Percentiles rank a stretch among this genome's conserved stretches.
phyloP scores from a whole-genome alignment of 2,329 filamentous ascomycete species.

The Graphilbum fragrans region DNA sequence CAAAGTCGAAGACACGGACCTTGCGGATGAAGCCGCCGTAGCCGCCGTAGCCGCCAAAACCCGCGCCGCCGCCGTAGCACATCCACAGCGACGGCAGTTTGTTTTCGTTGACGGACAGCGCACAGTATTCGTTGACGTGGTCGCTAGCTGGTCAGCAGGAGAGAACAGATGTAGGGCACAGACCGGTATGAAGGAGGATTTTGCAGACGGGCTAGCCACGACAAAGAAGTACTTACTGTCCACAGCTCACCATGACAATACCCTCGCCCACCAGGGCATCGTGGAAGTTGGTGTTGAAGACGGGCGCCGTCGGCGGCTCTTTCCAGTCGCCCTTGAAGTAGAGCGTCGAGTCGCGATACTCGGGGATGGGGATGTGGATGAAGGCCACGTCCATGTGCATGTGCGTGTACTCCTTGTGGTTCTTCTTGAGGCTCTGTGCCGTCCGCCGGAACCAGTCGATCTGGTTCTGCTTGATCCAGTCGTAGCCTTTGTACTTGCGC shows the following conservation, averaged over 20 bases:
- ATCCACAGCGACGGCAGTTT: slow-evolving; percentile 74
- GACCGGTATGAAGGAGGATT: not conserved
- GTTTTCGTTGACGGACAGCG: slow-evolving; percentile 46
- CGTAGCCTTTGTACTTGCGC: slow-evolving; percentile 78
- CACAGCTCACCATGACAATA: slow-evolving; percentile 77
- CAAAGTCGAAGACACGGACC: slow-evolving; percentile 81
- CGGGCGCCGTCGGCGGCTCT: slow-evolving; percentile 77
- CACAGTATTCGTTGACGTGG: slow-evolving; percentile 95
- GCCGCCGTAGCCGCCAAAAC: slow-evolving; percentile 90
- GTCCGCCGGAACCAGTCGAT: slow-evolving; percentile 90
- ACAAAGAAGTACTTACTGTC: slow-evolving; percentile 52
- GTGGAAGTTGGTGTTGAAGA: slow-evolving; percentile 85
- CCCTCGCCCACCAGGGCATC: slow-evolving; percentile 80
- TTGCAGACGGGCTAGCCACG: not conserved
- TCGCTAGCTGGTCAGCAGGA: slow-evolving; percentile 39
- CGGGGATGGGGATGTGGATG: slow-evolving; percentile 91
- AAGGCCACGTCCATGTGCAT: slow-evolving; percentile 94
- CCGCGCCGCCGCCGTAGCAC: slow-evolving; percentile 88
- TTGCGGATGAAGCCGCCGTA: slow-evolving; percentile 78
- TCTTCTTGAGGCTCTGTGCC: slow-evolving; percentile 58
- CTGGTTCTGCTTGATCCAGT: slow-evolving; percentile 91
- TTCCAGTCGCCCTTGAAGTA: slow-evolving; percentile 59
- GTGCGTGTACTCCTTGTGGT: slow-evolving; percentile 75
- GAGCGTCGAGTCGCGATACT: slow-evolving; percentile 57
- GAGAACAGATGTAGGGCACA: not conserved